Conservation (phyloP, 75 land plant species). For the Sequoia sempervirens region DNA sequence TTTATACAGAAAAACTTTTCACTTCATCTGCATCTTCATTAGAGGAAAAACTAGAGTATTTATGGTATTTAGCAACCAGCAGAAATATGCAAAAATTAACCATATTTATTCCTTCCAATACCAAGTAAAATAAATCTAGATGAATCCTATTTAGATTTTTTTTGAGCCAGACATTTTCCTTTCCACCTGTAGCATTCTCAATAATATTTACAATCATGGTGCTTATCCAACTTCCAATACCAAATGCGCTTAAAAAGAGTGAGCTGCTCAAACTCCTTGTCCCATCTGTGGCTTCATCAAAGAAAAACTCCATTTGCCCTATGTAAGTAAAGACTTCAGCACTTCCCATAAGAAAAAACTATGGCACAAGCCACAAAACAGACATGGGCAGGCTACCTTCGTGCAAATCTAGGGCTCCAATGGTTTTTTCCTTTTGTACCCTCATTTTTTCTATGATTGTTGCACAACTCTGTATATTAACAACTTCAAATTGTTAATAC, state of each 20-base stretch:
- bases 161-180: conserved; percentile 41
- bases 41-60: conserved; percentile 11
- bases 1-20: too few relatives aligned
- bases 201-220: conserved; percentile 38
- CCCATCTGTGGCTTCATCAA: conserved; percentile 52
- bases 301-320: conserved; percentile 77
- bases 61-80: conserved; percentile 26
- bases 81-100: conserved; percentile 48
- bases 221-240: conserved; percentile 52
- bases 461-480: conserved; percentile 6
- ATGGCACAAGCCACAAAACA: conserved; percentile 68
- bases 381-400: conserved; percentile 29
- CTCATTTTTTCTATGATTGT: conserved; percentile 42
- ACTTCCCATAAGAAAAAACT: conserved; percentile 51
- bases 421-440: background rate
- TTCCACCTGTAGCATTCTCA: conserved; percentile 28
- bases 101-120: conserved; percentile 38
- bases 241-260: conserved; percentile 50
- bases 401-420: conserved; percentile 25
- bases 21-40: background rate
- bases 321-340: conserved; percentile 65
- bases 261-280: conserved; percentile 59
- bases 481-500: too few relatives aligned
- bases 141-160: conserved; percentile 45
- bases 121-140: conserved; percentile 64